These are phyloP conservation scores for Cinnamomum chago DNA, from an alignment of 164 flowering plant species.

Conservation along the genomic window DNA sequence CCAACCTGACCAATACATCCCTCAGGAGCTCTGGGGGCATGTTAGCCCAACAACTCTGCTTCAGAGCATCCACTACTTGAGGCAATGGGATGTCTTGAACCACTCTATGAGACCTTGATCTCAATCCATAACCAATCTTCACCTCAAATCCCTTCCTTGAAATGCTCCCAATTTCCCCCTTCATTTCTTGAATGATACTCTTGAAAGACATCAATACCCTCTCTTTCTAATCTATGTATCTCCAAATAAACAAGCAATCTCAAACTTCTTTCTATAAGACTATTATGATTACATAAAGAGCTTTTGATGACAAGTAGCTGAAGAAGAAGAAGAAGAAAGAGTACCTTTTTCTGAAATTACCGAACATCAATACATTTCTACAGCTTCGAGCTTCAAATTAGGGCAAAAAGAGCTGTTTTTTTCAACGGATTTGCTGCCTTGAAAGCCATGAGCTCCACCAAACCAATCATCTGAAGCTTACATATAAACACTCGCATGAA, in stretches of 20 bases:
- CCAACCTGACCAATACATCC: constrained; percentile 67
- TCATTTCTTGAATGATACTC: constrained; percentile 71
- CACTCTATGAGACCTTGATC: constrained; percentile 68
- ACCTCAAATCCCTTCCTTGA: constrained; percentile 70
- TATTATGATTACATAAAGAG: background rate
- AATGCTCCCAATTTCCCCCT: constrained; percentile 62
- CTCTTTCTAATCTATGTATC: background rate
- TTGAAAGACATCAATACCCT: constrained; percentile 36
- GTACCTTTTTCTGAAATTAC: background rate
- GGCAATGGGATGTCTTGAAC: constrained; percentile 43
- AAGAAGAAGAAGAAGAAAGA: background rate
- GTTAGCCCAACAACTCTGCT: constrained; percentile 76
- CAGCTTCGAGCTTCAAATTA: background rate
- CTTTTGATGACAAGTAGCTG: background rate
- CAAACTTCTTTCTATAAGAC: background rate
- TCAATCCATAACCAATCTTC: constrained; percentile 53
- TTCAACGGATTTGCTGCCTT: background rate
- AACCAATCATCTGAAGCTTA: background rate
- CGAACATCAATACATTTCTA: background rate
- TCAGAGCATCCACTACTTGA: constrained; percentile 20
- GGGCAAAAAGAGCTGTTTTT: background rate
- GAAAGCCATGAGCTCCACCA: background rate
- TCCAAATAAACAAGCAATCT: background rate
- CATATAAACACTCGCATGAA: background rate
- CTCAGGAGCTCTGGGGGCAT: constrained; percentile 83